Evolutionary conservation across 805 yeast species (phyloP).

Genomic region (Yarrowia keelungensis): DNA sequence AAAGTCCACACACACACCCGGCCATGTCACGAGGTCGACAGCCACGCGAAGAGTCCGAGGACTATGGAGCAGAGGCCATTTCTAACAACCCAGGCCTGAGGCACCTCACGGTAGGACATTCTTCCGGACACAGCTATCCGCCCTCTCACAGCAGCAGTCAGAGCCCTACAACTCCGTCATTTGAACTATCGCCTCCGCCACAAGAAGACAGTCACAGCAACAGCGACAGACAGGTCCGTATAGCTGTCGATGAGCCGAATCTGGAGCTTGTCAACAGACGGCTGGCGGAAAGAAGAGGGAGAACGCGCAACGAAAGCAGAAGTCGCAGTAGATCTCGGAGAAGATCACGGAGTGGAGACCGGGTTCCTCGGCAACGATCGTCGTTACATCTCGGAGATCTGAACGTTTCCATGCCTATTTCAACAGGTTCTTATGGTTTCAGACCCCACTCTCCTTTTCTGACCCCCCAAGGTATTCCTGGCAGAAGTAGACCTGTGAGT

Average conservation of each 20-base stretch:
- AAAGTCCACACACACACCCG: background rate
- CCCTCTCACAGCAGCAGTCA: conserved; percentile 13
- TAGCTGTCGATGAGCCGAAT: conserved; percentile 34
- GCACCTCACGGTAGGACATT: conserved; percentile 6
- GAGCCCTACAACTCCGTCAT: conserved; percentile 10
- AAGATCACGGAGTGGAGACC: conserved; percentile 41
- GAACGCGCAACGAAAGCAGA: conserved; percentile 30
- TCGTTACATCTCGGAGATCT: conserved; percentile 31
- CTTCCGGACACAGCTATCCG: conserved; percentile 6
- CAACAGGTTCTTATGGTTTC: conserved; percentile 26
- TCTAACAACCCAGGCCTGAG: conserved; percentile 33
- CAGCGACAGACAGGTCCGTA: conserved; percentile 26
- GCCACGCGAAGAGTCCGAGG: conserved; percentile 20
- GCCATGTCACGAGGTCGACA: conserved; percentile 31
- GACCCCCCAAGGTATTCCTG: conserved; percentile 17
- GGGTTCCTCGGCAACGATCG: conserved; percentile 6
- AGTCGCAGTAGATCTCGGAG: conserved; percentile 36
- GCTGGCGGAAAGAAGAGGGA: conserved; percentile 15
- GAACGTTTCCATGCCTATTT: conserved; percentile 23
- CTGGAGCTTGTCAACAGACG: conserved; percentile 29
- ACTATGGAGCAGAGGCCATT: conserved; percentile 33
- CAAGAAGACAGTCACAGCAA: background rate
- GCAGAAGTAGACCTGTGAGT: conserved; percentile 19
- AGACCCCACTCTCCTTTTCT: conserved; percentile 15
- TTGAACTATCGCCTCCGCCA: conserved; percentile 31